Base-by-base conservation (phyloP, 495 filamentous ascomycete genomes). In the Talaromyces stipitatus region DNA sequence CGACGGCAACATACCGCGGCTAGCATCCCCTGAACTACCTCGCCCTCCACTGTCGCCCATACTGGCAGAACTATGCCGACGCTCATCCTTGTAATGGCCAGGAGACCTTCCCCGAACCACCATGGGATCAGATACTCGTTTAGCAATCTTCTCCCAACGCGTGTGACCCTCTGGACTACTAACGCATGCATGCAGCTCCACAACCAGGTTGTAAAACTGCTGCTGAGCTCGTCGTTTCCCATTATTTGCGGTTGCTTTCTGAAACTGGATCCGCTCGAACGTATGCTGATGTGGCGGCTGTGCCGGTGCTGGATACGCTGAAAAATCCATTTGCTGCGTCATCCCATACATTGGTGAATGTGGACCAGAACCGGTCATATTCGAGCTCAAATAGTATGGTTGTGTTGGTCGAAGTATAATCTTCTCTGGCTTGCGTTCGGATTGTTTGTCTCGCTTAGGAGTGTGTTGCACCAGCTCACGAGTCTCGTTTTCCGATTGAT, bases 261-360 rank as follows among this genome's bases (percentile, higher is more conserved):
- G 95, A 78, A 97, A 97, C 64, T 97, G 92, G 43, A 97, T 96
- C 2, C 92, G 84, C 62, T 97, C 92, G 65, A 97, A 97, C 1
- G 87, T 88, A 53, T 79, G 66, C 53, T 76, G 66, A 18, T 69
- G 68, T 11, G 79, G 76, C 6, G 78, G 78, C 28, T 73, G 71
- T 46, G 69, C 64, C 3, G 62, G 63, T 24, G 70, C 71, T 11
- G 67, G 57, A 41, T 70, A 74, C 8, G 69, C 57, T 12, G 70
- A 11, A 8, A 24, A 48, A 2, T 48, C 45, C 45, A 48, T 23
- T 5, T 24, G 45, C 45, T 48, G 45, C 45, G 45, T 4, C 26
- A 30, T 10, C 11, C 54, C 33, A 29, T 43, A 55, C 22, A 46
- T 26, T 14, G 54, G 33, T 7, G 32, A 18, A 9, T 38, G 23